Evolutionary conservation across 108 stramenopile genomes (phyloP).

Genomic region (Tribonema minus): DNA sequence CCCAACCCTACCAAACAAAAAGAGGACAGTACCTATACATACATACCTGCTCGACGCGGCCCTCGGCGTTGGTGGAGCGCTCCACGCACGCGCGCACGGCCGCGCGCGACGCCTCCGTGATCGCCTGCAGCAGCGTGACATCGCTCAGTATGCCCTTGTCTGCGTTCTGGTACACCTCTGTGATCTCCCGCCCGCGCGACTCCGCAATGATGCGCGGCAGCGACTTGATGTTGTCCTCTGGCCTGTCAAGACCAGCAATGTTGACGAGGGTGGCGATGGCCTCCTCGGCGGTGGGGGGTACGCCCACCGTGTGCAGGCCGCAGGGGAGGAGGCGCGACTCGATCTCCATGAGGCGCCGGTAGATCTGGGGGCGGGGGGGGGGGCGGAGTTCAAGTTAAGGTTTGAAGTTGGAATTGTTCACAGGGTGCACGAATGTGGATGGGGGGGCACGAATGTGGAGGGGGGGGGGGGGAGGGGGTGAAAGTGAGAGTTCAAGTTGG

Average conservation of each 20-base stretch:
- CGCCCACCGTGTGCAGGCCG: constrained; percentile 90
- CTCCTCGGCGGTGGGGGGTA: constrained; percentile 88
- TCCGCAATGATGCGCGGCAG: constrained; percentile 86
- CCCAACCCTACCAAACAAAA: too few relatives aligned
- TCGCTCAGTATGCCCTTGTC: constrained; percentile 73
- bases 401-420: too few relatives aligned
- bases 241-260: constrained; percentile 88
- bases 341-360: constrained; percentile 91
- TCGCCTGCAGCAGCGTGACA: constrained; percentile 37
- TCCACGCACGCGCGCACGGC: constrained; percentile 81
- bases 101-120: constrained; percentile 75
- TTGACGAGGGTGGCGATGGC: constrained; percentile 90
- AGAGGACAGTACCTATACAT: too few relatives aligned
- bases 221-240: constrained; percentile 75
- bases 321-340: constrained; percentile 89
- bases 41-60: constrained; percentile 93
- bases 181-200: constrained; percentile 83
- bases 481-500: too few relatives aligned
- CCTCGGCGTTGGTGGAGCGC: constrained; percentile 78
- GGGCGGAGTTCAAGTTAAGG: too few relatives aligned
- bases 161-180: constrained; percentile 85
- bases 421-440: too few relatives aligned
- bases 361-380: too few relatives aligned
- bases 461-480: too few relatives aligned
- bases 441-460: too few relatives aligned